phyloP scores from a whole-genome alignment of 495 filamentous ascomycete species.

The Neurospora terricola region DNA sequence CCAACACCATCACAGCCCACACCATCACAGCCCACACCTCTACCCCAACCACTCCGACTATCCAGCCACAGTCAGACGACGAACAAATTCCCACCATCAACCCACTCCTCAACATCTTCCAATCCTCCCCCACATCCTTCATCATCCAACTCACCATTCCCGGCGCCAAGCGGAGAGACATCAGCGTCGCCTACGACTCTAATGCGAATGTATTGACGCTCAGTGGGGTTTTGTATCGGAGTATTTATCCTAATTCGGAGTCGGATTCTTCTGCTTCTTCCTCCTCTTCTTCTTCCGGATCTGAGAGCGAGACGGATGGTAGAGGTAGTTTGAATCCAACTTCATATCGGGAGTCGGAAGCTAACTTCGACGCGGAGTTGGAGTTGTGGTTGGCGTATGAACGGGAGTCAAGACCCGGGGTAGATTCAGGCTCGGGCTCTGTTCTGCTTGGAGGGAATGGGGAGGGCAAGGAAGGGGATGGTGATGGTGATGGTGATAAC shows the following conservation, averaged over 20 bases:
- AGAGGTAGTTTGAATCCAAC: background rate
- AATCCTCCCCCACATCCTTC: constrained; percentile 45
- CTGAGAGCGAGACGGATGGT: background rate
- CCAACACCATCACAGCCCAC: background rate
- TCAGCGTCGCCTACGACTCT: constrained; percentile 64
- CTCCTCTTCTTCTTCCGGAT: background rate
- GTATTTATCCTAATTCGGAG: background rate
- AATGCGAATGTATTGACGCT: constrained; percentile 55
- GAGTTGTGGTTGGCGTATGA: background rate
- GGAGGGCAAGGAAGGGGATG: background rate
- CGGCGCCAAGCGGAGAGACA: constrained; percentile 67
- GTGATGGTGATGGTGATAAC: too few species aligned
- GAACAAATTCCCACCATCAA: constrained; percentile 27
- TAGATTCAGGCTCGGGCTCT: background rate
- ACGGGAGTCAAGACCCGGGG: background rate
- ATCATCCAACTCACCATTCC: constrained; percentile 64
- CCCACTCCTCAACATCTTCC: constrained; percentile 64
- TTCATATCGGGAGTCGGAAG: background rate
- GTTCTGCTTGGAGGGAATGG: background rate
- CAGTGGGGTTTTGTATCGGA: constrained; percentile 57
- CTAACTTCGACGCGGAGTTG: background rate
- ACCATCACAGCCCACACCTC: background rate
- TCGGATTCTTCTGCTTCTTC: background rate
- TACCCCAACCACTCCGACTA: background rate
- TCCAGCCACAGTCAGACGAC: background rate